Conservation (phyloP, 345 rosid genomes). For the Angophora floribunda region DNA sequence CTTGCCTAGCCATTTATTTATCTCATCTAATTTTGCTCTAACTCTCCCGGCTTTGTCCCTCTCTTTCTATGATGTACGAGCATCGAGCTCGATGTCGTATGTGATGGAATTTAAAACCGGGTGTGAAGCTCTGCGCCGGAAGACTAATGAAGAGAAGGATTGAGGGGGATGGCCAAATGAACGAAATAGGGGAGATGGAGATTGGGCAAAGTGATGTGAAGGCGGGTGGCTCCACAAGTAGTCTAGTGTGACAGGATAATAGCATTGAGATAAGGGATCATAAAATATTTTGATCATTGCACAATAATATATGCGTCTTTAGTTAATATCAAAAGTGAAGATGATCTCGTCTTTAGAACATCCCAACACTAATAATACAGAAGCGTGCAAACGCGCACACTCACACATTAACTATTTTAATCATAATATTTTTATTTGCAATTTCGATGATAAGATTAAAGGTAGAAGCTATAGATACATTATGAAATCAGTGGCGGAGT, state of each 20-base stretch:
- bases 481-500: neutral
- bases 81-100: neutral
- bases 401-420: no score
- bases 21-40: accelerated
- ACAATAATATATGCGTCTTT: neutral
- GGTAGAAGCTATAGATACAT: neutral
- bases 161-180: neutral
- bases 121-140: neutral
- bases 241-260: no score
- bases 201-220: neutral
- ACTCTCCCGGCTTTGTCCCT: neutral
- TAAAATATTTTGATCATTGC: accelerated
- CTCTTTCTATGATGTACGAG: neutral
- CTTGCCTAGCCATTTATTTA: neutral
- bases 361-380: no score
- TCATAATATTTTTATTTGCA: no score
- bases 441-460: neutral
- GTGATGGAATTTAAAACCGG: accelerated
- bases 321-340: neutral
- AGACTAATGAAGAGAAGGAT: neutral
- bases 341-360: no score
- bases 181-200: neutral
- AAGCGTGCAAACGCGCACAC: no score
- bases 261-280: neutral
- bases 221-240: neutral